phyloP scores from a whole-genome alignment of 352 stramenopile species.

The Phytophthora tubulina region DNA sequence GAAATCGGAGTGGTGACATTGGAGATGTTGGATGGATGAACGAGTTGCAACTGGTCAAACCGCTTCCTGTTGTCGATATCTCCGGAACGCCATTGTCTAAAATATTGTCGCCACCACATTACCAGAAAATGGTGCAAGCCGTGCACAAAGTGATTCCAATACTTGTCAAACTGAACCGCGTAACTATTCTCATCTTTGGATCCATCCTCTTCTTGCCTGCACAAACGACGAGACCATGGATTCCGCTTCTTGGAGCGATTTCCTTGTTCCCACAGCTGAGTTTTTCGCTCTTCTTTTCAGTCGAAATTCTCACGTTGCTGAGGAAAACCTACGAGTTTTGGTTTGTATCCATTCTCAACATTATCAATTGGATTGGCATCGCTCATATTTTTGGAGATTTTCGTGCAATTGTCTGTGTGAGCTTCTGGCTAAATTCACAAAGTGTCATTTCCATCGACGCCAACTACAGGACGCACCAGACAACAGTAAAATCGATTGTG shows the following conservation, averaged over 20 bases:
- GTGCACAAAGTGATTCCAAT: constrained; percentile 23
- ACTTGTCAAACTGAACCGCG: constrained; percentile 21
- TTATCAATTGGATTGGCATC: constrained; percentile 40
- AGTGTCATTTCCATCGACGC: constrained; percentile 41
- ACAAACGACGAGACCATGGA: background rate
- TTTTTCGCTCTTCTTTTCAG: constrained; percentile 36
- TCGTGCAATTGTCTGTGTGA: constrained; percentile 32
- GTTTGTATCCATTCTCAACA: constrained; percentile 45
- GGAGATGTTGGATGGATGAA: constrained; percentile 13
- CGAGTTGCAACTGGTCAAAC: constrained; percentile 21
- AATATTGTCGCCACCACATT: background rate
- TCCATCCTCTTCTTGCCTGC: constrained; percentile 29
- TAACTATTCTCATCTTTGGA: constrained; percentile 24
- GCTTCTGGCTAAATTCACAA: constrained; percentile 35
- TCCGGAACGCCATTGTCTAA: constrained; percentile 19
- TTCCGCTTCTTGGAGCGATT: constrained; percentile 15
- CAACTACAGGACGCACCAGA: constrained; percentile 41
- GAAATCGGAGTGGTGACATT: background rate
- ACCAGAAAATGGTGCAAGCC: background rate
- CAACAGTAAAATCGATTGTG: constrained; percentile 32
- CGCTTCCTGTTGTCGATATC: constrained; percentile 18
- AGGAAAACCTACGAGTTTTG: constrained; percentile 37
- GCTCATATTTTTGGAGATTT: constrained; percentile 35
- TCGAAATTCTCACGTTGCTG: constrained; percentile 34
- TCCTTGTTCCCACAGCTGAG: constrained; percentile 16